Conservation (phyloP, 140 eudicot genomes). For the Cichorium intybus region DNA sequence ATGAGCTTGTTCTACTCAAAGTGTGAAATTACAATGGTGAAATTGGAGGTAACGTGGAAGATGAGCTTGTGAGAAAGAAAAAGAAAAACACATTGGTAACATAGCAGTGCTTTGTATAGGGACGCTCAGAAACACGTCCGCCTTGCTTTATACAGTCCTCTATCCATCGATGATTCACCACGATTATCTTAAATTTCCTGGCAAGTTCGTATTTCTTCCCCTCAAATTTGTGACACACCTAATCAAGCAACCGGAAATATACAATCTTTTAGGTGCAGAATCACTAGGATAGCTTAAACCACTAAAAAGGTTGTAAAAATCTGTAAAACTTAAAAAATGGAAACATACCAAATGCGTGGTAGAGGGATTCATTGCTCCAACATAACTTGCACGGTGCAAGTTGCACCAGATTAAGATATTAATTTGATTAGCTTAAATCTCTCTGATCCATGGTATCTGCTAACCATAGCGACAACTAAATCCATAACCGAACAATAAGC, state of each 20-base stretch:
- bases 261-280: background rate
- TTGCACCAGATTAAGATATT: conserved; percentile 61
- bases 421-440: conserved; percentile 66
- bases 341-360: conserved; percentile 74
- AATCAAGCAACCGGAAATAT: conserved; percentile 19
- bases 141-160: conserved; percentile 78
- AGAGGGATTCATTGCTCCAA: conserved; percentile 63
- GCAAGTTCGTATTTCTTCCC: conserved; percentile 84
- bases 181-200: conserved; percentile 40
- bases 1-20: background rate
- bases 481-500: conserved; percentile 50
- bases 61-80: no score
- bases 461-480: conserved; percentile 72
- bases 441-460: conserved; percentile 80
- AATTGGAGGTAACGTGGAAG: no score
- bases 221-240: conserved; percentile 87
- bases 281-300: background rate
- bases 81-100: background rate
- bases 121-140: conserved; percentile 57
- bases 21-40: background rate
- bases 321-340: background rate
- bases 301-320: background rate
- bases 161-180: conserved; percentile 89
- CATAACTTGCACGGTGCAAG: no score
- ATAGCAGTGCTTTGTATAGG: conserved; percentile 61